Base-by-base conservation (phyloP, 257 asterid species). In the Solanum sparsipilum region DNA sequence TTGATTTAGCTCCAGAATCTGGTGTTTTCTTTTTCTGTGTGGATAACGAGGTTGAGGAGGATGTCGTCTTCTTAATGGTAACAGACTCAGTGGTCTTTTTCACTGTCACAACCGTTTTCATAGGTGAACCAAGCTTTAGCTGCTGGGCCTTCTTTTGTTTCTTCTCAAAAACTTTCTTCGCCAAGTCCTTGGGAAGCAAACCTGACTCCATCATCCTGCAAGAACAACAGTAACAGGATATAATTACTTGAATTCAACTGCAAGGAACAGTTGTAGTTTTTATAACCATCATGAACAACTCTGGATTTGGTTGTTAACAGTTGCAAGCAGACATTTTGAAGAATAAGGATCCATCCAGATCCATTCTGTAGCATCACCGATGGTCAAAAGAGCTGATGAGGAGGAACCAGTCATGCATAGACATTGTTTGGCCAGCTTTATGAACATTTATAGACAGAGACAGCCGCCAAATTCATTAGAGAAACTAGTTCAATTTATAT, bases 141-240 rank as follows among this genome's bases (percentile, higher is more conserved):
- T 93, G 94, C 87, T 93, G 94, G 52, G 90, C 82, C 88, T 88
- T 93, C 86, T 89, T 93, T 91, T 92, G 96, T 88, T 93, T 96
- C 90, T 90, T 92, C 84, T 96, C 98, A 1, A 91, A 92, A n/a
- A 96, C 90, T 88, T 94, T 93, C 91, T 92, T 91, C 0, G 99
- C 99, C 67, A 67, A 92, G 29, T 97, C 98, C 90, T 90, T 91
- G 15, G 96, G 88, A 31, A 97, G 99, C 92, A 97, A 93, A 83
- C 99, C 99, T 1, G 92, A 94, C 90, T 97, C 99, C 99, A 97
- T 96, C 99, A 97, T 92, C 99, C 99, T 97, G 90, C 32, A 48
- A 46, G 13, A 81, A 46, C 25, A 81, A 27, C 29, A 46, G 36
- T 16, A 29, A 10, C 63, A 27, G 11, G 18, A 9, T 25, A 41